phyloP scores from a whole-genome alignment of 2,329 filamentous ascomycete species.

The Ascosphaera apis region DNA sequence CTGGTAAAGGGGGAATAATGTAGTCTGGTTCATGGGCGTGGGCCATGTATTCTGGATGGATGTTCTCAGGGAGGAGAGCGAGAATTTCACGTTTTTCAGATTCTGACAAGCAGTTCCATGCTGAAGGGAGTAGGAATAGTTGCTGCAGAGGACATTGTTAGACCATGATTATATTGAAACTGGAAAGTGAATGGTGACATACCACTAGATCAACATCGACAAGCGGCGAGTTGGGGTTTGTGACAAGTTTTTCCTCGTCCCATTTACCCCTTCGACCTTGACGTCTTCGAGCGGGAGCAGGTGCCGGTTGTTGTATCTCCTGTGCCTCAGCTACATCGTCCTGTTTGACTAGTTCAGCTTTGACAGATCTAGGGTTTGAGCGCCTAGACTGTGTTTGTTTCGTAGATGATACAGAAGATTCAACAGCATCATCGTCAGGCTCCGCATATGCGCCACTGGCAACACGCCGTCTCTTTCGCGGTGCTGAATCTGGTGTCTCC shows the following conservation, averaged over 20 bases:
- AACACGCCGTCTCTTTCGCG: neutral
- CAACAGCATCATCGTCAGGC: neutral
- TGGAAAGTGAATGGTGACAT: slow-evolving; percentile 5
- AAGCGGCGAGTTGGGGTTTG: slow-evolving; percentile 16
- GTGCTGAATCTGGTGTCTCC: neutral
- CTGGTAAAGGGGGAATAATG: slow-evolving; percentile 17
- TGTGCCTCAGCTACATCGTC: too few species aligned
- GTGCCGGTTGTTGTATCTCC: too few species aligned
- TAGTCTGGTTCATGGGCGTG: slow-evolving; percentile 10
- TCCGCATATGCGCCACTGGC: neutral
- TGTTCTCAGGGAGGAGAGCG: slow-evolving; percentile 18
- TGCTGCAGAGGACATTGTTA: slow-evolving; percentile 10
- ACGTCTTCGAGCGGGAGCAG: neutral
- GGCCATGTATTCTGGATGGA: slow-evolving; percentile 10
- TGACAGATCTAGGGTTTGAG: neutral
- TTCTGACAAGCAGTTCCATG: slow-evolving; percentile 20
- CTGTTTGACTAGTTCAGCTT: too few species aligned
- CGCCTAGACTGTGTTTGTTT: neutral
- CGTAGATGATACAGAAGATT: neutral
- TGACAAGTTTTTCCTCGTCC: slow-evolving; percentile 17
- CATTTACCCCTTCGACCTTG: slow-evolving; percentile 1
- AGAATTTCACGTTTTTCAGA: slow-evolving; percentile 19
- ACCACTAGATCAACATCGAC: slow-evolving; percentile 18
- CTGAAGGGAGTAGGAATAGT: slow-evolving; percentile 17
- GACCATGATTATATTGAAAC: neutral